phyloP scores from a whole-genome alignment of 768 basidiomycete genomes.

The Boletus edulis region DNA sequence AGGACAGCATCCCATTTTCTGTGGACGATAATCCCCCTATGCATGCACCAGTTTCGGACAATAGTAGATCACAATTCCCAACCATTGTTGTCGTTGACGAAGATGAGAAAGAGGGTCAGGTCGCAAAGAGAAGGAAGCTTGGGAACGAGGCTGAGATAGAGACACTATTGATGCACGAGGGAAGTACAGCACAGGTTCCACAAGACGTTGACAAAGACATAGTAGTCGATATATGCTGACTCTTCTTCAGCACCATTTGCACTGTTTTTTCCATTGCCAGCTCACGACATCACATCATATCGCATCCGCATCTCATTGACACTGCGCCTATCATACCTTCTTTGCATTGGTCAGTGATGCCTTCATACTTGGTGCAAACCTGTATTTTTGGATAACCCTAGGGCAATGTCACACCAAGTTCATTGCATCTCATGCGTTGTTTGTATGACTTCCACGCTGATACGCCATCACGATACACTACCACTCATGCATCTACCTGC shows the following conservation, averaged over 20 bases:
- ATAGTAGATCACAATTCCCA: slow-evolving; percentile 40
- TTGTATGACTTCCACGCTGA: slow-evolving; percentile 4
- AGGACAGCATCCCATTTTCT: slow-evolving; percentile 17
- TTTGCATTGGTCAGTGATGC: slow-evolving; percentile 9
- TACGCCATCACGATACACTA: slow-evolving; percentile 4
- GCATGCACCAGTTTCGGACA: slow-evolving; percentile 31
- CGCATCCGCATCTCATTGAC: slow-evolving; percentile 17
- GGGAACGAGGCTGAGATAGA: slow-evolving; percentile 7
- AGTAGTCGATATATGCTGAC: slow-evolving; percentile 29
- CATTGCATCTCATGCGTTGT: neutral
- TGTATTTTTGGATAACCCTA: slow-evolving; percentile 18
- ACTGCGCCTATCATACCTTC: slow-evolving; percentile 17
- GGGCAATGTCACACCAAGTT: neutral
- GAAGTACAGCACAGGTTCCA: neutral
- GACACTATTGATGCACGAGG: neutral
- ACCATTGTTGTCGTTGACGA: slow-evolving; percentile 59
- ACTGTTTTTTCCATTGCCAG: slow-evolving; percentile 3
- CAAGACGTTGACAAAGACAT: slow-evolving; percentile 27
- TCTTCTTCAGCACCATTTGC: neutral
- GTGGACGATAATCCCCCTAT: slow-evolving; percentile 26
- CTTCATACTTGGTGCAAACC: slow-evolving; percentile 5
- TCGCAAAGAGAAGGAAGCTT: slow-evolving; percentile 51
- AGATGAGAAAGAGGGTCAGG: slow-evolving; percentile 49
- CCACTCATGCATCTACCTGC: slow-evolving; percentile 4
- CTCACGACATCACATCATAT: slow-evolving; percentile 7